Percentiles rank a stretch among this genome's conserved stretches.
Evolutionary conservation across 345 rosid species (phyloP).

Genomic region (Crucihimalaya himalaica): DNA sequence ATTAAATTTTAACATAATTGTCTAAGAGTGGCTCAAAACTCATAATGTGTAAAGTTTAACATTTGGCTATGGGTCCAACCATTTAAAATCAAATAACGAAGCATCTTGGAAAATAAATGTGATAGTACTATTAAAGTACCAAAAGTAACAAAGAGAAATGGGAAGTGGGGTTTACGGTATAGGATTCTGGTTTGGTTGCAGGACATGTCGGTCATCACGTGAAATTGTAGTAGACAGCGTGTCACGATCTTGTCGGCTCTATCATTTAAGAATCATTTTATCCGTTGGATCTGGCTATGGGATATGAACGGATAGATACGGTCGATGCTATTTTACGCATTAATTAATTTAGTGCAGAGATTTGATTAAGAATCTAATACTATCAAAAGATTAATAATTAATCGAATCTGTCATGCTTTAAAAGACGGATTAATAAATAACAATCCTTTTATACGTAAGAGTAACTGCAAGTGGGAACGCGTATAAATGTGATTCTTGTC

Average conservation of each 20-base stretch:
- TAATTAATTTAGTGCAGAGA: not conserved
- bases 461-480: not conserved
- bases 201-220: not conserved
- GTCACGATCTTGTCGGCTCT: too few species aligned
- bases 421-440: not conserved
- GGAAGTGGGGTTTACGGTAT: slow-evolving; percentile 9
- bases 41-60: too few species aligned
- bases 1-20: not conserved
- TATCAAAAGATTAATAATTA: not conserved
- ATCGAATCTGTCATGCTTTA: slow-evolving; percentile 8
- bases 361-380: not conserved
- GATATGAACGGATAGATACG: not conserved
- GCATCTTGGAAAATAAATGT: not conserved
- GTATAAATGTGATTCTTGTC: not conserved
- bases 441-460: too few species aligned
- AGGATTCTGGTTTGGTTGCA: slow-evolving; percentile 20
- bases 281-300: slow-evolving; percentile 9
- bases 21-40: too few species aligned
- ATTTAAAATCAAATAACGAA: not conserved
- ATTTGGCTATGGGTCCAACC: not conserved
- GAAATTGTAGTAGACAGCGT: too few species aligned
- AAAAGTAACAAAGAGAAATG: not conserved
- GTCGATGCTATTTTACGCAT: not conserved
- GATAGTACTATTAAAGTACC: not conserved
- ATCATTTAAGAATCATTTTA: not conserved